Percentiles rank a stretch among this genome's conserved stretches.
These are phyloP conservation scores for Tubosaeta sp. DNA, from an alignment of 768 basidiomycete species.

Conservation along the genomic window DNA sequence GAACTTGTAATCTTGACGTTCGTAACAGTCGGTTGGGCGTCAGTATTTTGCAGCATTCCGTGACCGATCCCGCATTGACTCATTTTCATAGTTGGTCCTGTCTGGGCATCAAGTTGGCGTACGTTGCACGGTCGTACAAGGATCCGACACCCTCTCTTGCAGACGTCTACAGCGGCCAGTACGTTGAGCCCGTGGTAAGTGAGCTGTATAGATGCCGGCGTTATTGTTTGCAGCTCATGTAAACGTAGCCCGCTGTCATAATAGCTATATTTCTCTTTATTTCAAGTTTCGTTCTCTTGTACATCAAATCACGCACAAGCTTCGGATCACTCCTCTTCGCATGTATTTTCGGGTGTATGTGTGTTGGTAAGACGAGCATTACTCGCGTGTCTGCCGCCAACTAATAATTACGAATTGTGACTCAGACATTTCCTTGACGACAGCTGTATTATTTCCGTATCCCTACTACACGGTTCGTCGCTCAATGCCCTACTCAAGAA, in stretches of 20 bases:
- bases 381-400: background rate
- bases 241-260: conserved; percentile 52
- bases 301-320: conserved; percentile 53
- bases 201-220: background rate
- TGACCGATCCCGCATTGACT: background rate
- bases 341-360: conserved; percentile 55
- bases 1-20: conserved; percentile 53
- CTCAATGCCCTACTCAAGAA: background rate
- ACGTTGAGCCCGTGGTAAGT: conserved; percentile 47
- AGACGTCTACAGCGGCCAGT: conserved; percentile 47
- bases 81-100: conserved; percentile 52
- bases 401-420: background rate
- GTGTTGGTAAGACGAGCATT: conserved; percentile 40
- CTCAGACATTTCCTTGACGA: conserved; percentile 60
- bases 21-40: conserved; percentile 56
- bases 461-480: conserved; percentile 51
- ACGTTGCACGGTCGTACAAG: conserved; percentile 46
- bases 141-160: conserved; percentile 35
- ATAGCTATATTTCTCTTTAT: conserved; percentile 60
- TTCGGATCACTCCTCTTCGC: conserved; percentile 63
- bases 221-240: background rate
- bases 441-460: conserved; percentile 58
- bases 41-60: conserved; percentile 21
- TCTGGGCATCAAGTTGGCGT: conserved; percentile 60
- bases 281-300: conserved; percentile 54